These are phyloP conservation scores for Chlorella sp. DNA, from an alignment of 139 green algal genomes.

Conservation along the genomic window DNA sequence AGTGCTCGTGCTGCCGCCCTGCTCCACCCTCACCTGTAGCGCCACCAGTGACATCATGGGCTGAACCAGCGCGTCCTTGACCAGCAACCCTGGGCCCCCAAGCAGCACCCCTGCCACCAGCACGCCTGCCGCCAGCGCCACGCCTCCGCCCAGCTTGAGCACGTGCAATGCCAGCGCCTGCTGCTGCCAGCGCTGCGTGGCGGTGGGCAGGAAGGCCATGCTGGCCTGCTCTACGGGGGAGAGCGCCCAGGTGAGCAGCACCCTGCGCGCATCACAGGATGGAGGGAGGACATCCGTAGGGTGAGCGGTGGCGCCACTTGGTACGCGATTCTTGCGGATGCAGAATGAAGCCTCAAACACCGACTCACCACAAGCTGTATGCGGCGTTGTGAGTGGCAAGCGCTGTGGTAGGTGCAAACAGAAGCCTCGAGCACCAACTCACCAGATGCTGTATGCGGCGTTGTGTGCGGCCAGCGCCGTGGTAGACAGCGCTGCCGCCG, in stretches of 20 bases:
- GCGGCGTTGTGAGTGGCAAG: too few relatives aligned
- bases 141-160: constrained; percentile 1
- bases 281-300: too few relatives aligned
- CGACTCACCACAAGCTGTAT: not conserved
- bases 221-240: not conserved
- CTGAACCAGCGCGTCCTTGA: not conserved
- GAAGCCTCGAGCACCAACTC: too few relatives aligned
- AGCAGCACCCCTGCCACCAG: not conserved
- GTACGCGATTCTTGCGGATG: not conserved
- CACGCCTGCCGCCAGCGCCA: not conserved
- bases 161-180: not conserved
- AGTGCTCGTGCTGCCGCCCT: too few relatives aligned
- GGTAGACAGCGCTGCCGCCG: constrained; percentile 41
- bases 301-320: not conserved
- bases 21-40: not conserved
- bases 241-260: constrained; percentile 3
- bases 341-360: not conserved
- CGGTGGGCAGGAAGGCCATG: constrained; percentile 5
- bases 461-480: constrained; percentile 65
- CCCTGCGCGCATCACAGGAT: too few relatives aligned
- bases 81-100: constrained; percentile 14
- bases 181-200: not conserved
- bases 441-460: constrained; percentile 18
- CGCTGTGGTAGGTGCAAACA: too few relatives aligned
- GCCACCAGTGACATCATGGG: not conserved